A percentile compares a stretch with the other conserved stretches of the same genome.
phyloP scores from a whole-genome alignment of 148 eudicot genomes.

The Nepenthes mirabilis region DNA sequence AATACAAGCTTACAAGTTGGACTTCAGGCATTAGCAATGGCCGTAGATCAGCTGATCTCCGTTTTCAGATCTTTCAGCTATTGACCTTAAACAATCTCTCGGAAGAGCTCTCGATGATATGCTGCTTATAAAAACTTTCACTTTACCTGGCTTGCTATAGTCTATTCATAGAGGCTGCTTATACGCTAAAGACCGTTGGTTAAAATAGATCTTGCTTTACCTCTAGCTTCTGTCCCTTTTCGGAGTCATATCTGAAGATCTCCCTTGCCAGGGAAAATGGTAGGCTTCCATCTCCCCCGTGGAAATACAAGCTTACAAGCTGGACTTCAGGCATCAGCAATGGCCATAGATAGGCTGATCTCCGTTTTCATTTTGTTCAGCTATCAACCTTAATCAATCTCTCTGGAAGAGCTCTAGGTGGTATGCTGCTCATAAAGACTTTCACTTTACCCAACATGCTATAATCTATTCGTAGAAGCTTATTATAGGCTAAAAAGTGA shows the following conservation, averaged over 20 bases:
- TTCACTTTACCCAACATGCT: too few relatives aligned
- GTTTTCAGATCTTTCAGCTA: slow-evolving; percentile 1
- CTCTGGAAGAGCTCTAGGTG: background rate
- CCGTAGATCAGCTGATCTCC: background rate
- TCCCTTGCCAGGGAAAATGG: too few relatives aligned
- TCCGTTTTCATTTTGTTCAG: background rate
- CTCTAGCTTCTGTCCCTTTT: too few relatives aligned
- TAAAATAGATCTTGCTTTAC: too few relatives aligned
- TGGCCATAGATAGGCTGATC: slow-evolving; percentile 9
- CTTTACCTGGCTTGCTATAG: too few relatives aligned
- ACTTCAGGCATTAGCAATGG: slow-evolving; percentile 45
- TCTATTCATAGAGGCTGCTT: too few relatives aligned
- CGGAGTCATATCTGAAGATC: too few relatives aligned
- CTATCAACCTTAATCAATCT: background rate
- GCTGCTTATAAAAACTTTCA: too few relatives aligned
- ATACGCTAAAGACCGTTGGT: too few relatives aligned
- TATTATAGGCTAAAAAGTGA: too few relatives aligned
- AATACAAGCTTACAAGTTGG: slow-evolving; percentile 78
- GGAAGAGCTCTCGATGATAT: background rate
- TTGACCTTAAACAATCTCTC: background rate
- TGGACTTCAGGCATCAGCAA: slow-evolving; percentile 48
- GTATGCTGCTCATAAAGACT: too few relatives aligned
- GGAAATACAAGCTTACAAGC: slow-evolving; percentile 89
- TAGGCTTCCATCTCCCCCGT: slow-evolving; percentile 47
- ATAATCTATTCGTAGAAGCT: too few relatives aligned